These are phyloP conservation scores for Fusarium neocosmosporiellum DNA, from an alignment of 2,329 filamentous ascomycete genomes.

Conservation along the genomic window DNA sequence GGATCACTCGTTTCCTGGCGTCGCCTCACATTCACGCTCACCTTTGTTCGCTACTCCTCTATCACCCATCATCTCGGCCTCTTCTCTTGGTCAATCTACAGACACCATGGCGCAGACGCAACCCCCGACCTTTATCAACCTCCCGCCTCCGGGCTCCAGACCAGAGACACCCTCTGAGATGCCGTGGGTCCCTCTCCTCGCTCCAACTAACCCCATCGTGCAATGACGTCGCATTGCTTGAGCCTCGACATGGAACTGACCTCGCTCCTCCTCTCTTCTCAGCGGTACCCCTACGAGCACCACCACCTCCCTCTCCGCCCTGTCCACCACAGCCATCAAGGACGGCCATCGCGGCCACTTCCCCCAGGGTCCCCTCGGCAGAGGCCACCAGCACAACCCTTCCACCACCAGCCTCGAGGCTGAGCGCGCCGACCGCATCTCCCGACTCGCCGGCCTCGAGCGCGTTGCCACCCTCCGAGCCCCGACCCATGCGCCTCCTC, in stretches of 20 bases:
- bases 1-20: slow-evolving; percentile 10
- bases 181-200: slow-evolving; percentile 71
- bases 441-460: slow-evolving; percentile 91
- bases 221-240: not conserved
- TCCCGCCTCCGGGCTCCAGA: slow-evolving; percentile 84
- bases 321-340: slow-evolving; percentile 96
- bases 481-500: slow-evolving; percentile 48
- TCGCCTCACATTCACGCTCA: slow-evolving; percentile 11
- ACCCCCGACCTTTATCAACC: slow-evolving; percentile 80
- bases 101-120: slow-evolving; percentile 54
- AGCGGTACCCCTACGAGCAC: slow-evolving; percentile 94
- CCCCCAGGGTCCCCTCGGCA: slow-evolving; percentile 65
- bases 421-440: slow-evolving; percentile 94
- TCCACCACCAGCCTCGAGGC: slow-evolving; percentile 82
- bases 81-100: not conserved
- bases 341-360: slow-evolving; percentile 91
- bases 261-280: slow-evolving; percentile 19
- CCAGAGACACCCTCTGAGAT: slow-evolving; percentile 89
- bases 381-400: slow-evolving; percentile 68
- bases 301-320: slow-evolving; percentile 89
- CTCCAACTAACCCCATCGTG: slow-evolving; percentile 9
- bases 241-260: slow-evolving; percentile 12
- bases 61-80: not conserved
- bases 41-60: not conserved
- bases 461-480: slow-evolving; percentile 82